Base-by-base conservation (phyloP, 2,329 filamentous ascomycete species). In the Lasiodiplodia hormozganensis region DNA sequence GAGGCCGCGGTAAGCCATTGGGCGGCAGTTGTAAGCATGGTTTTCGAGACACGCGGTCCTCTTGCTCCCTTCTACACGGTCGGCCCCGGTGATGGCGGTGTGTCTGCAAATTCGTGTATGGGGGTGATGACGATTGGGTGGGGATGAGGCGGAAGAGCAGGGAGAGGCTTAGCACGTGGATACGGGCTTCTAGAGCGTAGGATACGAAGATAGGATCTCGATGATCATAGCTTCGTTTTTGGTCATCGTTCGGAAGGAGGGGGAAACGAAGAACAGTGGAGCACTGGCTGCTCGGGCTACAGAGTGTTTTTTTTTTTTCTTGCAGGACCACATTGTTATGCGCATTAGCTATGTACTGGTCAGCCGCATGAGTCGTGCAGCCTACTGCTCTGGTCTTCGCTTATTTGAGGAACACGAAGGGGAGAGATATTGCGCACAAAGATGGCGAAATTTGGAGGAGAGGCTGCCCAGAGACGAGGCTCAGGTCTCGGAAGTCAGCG, bases 351-450 rank as follows among this genome's bases (percentile, higher is more conserved):
- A 40, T 60, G 23, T 62, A 28, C 25, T 49, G 7, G n/a, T 62
- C 40, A 49, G 21, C 28, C 21, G 4, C 58, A 51, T 31, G 58
- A 62, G 25, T 62, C 58, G 58, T 34, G 58, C 14, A 43, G 40
- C 6, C 25, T 34, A 36, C 2, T 6, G 34, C 38, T 34, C n/a
- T 31, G 31, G 25, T 8, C 25, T 36, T 60, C 56, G 58, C 58
- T 62, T 62, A 62, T 25, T 47, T 43, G 40, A 28, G 36, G 56
- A 43, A 60, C 56, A 60, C 56, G 56, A 43, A 43, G 36, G 10
- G 16, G 43, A 11, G 16, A 34, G 12, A 18, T 40, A 38, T 10
- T n/a, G 25, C 51, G 51, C 51, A 53, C 51, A 10, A 23, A 21
- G 51, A 57, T 40, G 40, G 56, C 34, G 21, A 43, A 47, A 25